phyloP scores from a whole-genome alignment of 2,329 filamentous ascomycete genomes.

The Penicillium sclerotiorum region DNA sequence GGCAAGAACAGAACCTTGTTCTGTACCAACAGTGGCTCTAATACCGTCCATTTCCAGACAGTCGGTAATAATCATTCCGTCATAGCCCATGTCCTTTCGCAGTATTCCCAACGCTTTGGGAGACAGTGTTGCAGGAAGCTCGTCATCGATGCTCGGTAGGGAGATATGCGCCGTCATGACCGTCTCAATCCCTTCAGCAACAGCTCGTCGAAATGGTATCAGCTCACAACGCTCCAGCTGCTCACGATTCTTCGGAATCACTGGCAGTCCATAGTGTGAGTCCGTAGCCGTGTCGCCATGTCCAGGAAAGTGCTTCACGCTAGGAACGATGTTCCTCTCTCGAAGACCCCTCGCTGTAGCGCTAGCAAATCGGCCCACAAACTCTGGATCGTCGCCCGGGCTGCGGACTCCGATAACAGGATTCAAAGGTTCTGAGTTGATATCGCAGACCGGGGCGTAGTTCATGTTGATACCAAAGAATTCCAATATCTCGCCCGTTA shows the following conservation, averaged over 20 bases:
- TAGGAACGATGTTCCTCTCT: constrained; percentile 44
- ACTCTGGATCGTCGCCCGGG: constrained; percentile 45
- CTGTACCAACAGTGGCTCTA: constrained; percentile 44
- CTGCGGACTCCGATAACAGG: constrained; percentile 49
- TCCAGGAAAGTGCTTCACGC: constrained; percentile 51
- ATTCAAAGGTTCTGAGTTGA: constrained; percentile 49
- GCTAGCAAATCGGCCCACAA: constrained; percentile 46
- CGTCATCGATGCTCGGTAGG: constrained; percentile 38
- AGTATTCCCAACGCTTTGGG: constrained; percentile 41
- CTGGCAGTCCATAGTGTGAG: constrained; percentile 47
- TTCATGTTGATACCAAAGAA: constrained; percentile 51
- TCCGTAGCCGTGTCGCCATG: constrained; percentile 50
- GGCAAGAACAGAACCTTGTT: constrained; percentile 44
- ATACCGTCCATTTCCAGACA: constrained; percentile 52
- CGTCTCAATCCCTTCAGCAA: constrained; percentile 45
- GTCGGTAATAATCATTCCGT: constrained; percentile 49
- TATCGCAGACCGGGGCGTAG: constrained; percentile 49
- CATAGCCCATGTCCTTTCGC: constrained; percentile 46
- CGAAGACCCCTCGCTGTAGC: constrained; percentile 42
- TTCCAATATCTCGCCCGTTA: constrained; percentile 43
- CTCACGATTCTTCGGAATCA: constrained; percentile 41
- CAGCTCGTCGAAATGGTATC: constrained; percentile 47
- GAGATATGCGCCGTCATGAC: constrained; percentile 52
- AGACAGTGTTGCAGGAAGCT: constrained; percentile 46
- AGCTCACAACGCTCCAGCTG: constrained; percentile 46